These are phyloP conservation scores for Pugionium cornutum DNA, from an alignment of 345 rosid species.

Conservation along the genomic window DNA sequence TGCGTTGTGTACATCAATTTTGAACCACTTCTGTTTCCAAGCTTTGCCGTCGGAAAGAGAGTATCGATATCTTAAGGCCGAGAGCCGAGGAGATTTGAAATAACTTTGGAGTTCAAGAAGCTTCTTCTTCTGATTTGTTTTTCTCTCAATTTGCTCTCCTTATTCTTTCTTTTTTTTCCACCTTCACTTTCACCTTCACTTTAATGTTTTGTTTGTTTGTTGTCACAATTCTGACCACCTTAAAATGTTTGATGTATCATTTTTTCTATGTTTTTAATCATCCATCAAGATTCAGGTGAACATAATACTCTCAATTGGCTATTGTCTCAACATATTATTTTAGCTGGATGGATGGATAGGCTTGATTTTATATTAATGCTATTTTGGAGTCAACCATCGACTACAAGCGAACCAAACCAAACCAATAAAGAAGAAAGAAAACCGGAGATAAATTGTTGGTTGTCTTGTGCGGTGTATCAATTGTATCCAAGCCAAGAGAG, in stretches of 20 bases:
- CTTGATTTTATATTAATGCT: too few species aligned
- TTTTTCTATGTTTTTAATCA: slow-evolving; percentile 32
- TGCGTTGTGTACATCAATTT: slow-evolving; percentile 42
- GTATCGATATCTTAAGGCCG: slow-evolving; percentile 27
- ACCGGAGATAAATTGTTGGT: too few species aligned
- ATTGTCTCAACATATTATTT: neutral
- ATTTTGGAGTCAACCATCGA: too few species aligned
- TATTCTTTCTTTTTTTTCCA: neutral
- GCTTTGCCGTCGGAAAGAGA: slow-evolving; percentile 20
- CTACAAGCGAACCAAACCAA: too few species aligned
- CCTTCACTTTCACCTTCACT: neutral
- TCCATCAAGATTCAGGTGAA: slow-evolving; percentile 16
- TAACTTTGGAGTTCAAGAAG: slow-evolving; percentile 26
- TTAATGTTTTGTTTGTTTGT: slow-evolving; percentile 13
- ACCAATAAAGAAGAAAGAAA: too few species aligned
- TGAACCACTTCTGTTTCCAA: slow-evolving; percentile 39
- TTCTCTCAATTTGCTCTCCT: slow-evolving; percentile 8
- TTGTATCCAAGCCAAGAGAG: too few species aligned
- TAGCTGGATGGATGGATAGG: too few species aligned
- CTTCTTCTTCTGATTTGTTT: slow-evolving; percentile 27
- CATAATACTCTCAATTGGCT: too few species aligned
- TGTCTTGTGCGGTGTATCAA: too few species aligned
- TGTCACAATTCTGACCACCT: slow-evolving; percentile 24
- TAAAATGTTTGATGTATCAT: slow-evolving; percentile 39
- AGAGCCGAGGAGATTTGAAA: slow-evolving; percentile 26